Evolutionary conservation across 768 basidiomycete genomes (phyloP).

Genomic region (Pisolithus sp.): DNA sequence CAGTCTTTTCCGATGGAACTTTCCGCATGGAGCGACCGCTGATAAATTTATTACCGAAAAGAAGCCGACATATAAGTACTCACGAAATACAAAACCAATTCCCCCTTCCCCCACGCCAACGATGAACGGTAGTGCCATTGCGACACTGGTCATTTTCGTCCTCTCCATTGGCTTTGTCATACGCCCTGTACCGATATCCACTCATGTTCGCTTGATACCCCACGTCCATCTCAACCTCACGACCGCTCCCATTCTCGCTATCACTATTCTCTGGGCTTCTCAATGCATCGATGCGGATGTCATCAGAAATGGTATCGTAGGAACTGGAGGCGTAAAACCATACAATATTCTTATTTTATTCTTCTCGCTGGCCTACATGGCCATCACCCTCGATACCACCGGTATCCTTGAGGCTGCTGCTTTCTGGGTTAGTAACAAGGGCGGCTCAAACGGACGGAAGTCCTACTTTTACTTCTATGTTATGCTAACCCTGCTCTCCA

Average conservation of each 20-base stretch:
- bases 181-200: constrained; percentile 36
- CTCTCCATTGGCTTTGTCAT: constrained; percentile 50
- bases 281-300: constrained; percentile 42
- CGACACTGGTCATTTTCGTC: constrained; percentile 47
- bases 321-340: constrained; percentile 72
- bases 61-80: too few species aligned
- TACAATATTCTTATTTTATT: constrained; percentile 93
- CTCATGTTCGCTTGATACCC: constrained; percentile 24
- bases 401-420: constrained; percentile 84
- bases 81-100: too few species aligned
- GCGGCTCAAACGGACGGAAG: constrained; percentile 63
- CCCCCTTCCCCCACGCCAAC: constrained; percentile 20
- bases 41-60: too few species aligned
- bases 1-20: too few species aligned
- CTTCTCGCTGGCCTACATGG: constrained; percentile 87
- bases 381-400: constrained; percentile 84
- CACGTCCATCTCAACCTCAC: constrained; percentile 42
- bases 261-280: constrained; percentile 48
- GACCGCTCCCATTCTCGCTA: constrained; percentile 48
- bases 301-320: constrained; percentile 75
- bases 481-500: constrained; percentile 72
- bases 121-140: constrained; percentile 41
- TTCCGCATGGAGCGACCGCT: too few species aligned
- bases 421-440: constrained; percentile 80
- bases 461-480: constrained; percentile 79